These are phyloP conservation scores for Talaromyces sp. DNA, from an alignment of 2,329 filamentous ascomycete species.

Conservation along the genomic window DNA sequence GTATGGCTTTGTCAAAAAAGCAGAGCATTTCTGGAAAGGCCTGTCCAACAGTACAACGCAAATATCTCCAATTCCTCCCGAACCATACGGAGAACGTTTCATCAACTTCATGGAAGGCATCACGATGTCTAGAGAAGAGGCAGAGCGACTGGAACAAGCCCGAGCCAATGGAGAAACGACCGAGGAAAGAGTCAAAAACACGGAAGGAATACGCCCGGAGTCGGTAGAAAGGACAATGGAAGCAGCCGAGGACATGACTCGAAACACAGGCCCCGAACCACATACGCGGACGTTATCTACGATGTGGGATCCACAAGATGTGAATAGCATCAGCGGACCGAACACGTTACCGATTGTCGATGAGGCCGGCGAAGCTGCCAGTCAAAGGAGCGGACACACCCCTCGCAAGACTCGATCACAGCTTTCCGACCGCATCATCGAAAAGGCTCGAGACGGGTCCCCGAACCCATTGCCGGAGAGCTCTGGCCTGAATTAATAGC, in stretches of 20 bases:
- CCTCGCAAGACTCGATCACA: neutral
- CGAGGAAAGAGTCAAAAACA: constrained; percentile 27
- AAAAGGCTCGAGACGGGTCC: neutral
- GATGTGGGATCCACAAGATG: constrained; percentile 57
- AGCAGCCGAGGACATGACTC: constrained; percentile 59
- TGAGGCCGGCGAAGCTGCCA: constrained; percentile 76
- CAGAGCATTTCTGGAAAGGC: constrained; percentile 97
- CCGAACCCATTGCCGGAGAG: neutral
- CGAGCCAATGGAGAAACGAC: constrained; percentile 28
- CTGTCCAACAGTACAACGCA: constrained; percentile 76
- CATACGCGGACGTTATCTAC: constrained; percentile 61
- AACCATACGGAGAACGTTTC: constrained; percentile 90
- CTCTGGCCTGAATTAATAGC: neutral
- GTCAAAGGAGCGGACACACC: constrained; percentile 47
- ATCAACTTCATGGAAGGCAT: constrained; percentile 86
- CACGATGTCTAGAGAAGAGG: constrained; percentile 86
- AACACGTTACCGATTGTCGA: constrained; percentile 78
- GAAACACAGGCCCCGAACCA: constrained; percentile 59
- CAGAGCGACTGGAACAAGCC: constrained; percentile 50
- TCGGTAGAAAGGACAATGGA: constrained; percentile 56
- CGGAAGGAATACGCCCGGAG: constrained; percentile 27
- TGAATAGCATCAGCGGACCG: constrained; percentile 51
- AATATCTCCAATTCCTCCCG: constrained; percentile 88
- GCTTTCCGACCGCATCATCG: neutral
- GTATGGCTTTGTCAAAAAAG: constrained; percentile 92